Conservation (phyloP, 345 rosid genomes). For the Hypericum androsaemum region DNA sequence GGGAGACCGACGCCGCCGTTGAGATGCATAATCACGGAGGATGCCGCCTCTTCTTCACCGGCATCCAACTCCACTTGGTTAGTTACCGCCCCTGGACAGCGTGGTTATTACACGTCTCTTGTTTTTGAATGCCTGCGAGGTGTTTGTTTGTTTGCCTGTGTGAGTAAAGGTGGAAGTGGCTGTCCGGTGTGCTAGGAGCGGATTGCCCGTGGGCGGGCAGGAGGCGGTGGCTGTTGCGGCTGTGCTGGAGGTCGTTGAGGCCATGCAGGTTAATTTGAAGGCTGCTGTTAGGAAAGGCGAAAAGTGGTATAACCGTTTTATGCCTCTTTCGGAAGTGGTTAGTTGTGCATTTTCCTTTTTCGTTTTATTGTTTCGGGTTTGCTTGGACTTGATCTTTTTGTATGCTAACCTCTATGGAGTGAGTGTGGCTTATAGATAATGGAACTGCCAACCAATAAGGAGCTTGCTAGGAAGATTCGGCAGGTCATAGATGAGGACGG, state of each 20-base stretch:
- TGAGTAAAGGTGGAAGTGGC: constrained; percentile 47
- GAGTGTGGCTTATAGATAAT: constrained; percentile 37
- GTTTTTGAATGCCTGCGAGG: background rate
- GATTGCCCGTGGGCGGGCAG: constrained; percentile 32
- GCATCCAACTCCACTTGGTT: constrained; percentile 41
- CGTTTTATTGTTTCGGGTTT: no score
- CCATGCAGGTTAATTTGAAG: constrained; percentile 60
- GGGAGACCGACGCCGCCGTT: constrained; percentile 76
- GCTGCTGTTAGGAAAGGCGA: constrained; percentile 58
- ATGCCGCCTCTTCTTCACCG: constrained; percentile 50
- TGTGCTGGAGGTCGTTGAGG: constrained; percentile 44
- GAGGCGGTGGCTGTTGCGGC: constrained; percentile 61
- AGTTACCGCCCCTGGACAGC: constrained; percentile 2
- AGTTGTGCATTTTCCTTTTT: background rate
- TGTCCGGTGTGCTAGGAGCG: constrained; percentile 34
- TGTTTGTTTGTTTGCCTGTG: constrained; percentile 6
- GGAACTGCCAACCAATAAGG: constrained; percentile 40
- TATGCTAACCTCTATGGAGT: no score
- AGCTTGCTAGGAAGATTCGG: constrained; percentile 47
- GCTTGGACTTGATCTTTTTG: no score
- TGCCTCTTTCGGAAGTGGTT: constrained; percentile 73
- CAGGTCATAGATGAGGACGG: constrained; percentile 74
- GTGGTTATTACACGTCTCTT: background rate
- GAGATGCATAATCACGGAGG: constrained; percentile 62
- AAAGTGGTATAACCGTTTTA: constrained; percentile 53